Conservation (phyloP, 305 asterid species). For the Coffea humblotiana region DNA sequence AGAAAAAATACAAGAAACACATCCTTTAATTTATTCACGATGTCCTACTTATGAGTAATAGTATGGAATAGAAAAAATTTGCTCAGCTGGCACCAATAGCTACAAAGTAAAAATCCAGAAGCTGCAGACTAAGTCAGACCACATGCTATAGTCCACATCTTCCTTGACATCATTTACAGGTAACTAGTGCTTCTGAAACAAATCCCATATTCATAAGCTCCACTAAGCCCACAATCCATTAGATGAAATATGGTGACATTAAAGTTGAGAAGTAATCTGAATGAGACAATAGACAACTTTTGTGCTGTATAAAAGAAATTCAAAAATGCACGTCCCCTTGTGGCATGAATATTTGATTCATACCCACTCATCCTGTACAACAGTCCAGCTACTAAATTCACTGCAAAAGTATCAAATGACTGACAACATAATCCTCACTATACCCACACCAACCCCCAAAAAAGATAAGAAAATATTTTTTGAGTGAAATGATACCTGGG, state of each 20-base stretch:
- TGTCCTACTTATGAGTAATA: background rate
- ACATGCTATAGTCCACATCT: background rate
- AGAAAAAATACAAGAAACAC: conserved; percentile 18
- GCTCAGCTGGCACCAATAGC: background rate
- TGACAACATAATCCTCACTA: background rate
- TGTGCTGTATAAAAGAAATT: background rate
- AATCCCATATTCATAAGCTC: background rate
- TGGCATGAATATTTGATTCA: background rate
- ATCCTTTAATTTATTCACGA: background rate
- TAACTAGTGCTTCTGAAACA: background rate
- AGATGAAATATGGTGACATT: background rate
- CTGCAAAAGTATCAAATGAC: background rate
- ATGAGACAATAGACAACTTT: background rate
- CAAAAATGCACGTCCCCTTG: background rate
- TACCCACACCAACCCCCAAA: background rate
- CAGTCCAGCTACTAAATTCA: background rate
- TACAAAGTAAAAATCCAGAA: background rate
- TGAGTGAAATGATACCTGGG: background rate
- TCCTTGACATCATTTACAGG: background rate
- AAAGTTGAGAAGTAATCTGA: background rate
- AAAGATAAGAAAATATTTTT: background rate
- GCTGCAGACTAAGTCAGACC: background rate
- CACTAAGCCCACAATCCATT: background rate
- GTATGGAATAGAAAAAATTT: background rate
- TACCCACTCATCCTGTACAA: background rate